Conservation (phyloP, 192 early-diverging fungal genomes). For the Mortierella claussenii region DNA sequence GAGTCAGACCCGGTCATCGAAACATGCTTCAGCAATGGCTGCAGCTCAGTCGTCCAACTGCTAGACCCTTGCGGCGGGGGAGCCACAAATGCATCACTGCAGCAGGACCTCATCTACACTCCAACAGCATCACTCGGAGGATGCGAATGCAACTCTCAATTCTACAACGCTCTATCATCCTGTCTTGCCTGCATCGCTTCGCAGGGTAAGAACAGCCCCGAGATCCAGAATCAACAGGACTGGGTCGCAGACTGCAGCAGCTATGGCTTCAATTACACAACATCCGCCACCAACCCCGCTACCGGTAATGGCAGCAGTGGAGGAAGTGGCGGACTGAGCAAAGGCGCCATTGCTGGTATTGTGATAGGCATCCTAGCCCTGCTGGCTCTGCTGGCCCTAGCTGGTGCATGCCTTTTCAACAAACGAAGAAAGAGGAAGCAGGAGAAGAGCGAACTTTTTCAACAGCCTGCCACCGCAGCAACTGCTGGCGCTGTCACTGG, state of each 20-base stretch:
- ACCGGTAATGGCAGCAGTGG: neutral
- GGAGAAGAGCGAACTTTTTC: slow-evolving; percentile 4
- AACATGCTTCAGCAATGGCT: slow-evolving; percentile 18
- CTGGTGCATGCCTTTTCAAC: slow-evolving; percentile 14
- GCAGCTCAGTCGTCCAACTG: slow-evolving; percentile 13
- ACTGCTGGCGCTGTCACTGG: slow-evolving; percentile 1
- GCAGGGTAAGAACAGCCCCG: slow-evolving; percentile 19
- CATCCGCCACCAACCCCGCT: slow-evolving; percentile 21
- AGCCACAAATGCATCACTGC: slow-evolving; percentile 31
- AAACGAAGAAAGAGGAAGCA: slow-evolving; percentile 15
- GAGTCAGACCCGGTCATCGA: slow-evolving; percentile 16
- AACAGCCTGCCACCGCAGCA: neutral
- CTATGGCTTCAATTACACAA: slow-evolving; percentile 40
- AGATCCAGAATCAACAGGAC: slow-evolving; percentile 41
- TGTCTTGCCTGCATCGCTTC: slow-evolving; percentile 43
- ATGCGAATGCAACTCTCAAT: slow-evolving; percentile 37
- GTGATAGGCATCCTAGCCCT: slow-evolving; percentile 28
- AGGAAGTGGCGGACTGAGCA: slow-evolving; percentile 28
- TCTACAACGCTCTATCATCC: slow-evolving; percentile 21
- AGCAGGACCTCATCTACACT: slow-evolving; percentile 38
- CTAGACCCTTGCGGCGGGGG: slow-evolving; percentile 46
- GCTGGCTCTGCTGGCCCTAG: neutral
- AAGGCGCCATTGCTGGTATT: slow-evolving; percentile 41
- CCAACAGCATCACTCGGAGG: slow-evolving; percentile 37
- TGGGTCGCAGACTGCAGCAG: slow-evolving; percentile 24